Evolutionary conservation across 1,284 basidiomycete species (phyloP).

Genomic region (Lentinus polychrous): DNA sequence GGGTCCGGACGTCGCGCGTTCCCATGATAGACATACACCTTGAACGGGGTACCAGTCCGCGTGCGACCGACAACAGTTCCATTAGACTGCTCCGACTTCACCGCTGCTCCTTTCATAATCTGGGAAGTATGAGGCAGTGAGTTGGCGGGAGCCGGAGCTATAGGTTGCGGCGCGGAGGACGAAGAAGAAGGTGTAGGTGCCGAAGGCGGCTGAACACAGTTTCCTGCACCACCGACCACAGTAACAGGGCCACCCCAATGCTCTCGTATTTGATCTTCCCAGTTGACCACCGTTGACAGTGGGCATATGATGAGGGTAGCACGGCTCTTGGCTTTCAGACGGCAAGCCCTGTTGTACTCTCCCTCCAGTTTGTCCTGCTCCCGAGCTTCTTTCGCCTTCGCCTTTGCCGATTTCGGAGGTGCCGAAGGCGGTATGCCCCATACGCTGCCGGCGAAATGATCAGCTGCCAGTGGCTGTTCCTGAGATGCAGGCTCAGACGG

Average conservation of each 20-base stretch:
- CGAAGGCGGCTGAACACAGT: conserved; percentile 7
- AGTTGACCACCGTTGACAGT: conserved; percentile 93
- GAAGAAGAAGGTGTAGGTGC: conserved; percentile 16
- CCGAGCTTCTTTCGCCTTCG: conserved; percentile 56
- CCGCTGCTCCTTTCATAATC: conserved; percentile 15
- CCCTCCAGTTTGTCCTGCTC: conserved; percentile 63
- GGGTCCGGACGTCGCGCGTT: conserved; percentile 84
- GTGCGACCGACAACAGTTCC: conserved; percentile 17
- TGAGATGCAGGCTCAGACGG: conserved; percentile 20
- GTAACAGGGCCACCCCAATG: conserved; percentile 86
- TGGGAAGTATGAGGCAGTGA: not conserved
- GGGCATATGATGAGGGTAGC: conserved; percentile 97
- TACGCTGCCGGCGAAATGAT: conserved; percentile 70
- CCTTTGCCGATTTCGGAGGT: conserved; percentile 35
- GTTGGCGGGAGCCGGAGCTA: conserved; percentile 19
- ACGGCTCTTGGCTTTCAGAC: conserved; percentile 75
- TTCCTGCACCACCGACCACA: conserved; percentile 62
- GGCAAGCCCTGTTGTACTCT: conserved; percentile 60
- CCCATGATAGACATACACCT: conserved; percentile 96
- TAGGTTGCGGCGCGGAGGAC: conserved; percentile 11
- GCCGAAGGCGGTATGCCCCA: conserved; percentile 62
- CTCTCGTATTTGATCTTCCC: conserved; percentile 97
- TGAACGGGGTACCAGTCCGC: conserved; percentile 50
- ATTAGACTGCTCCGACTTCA: conserved; percentile 18
- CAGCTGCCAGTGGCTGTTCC: conserved; percentile 38